These are phyloP conservation scores for Cyclotella kingstonii DNA, from an alignment of 108 stramenopile genomes.

Conservation along the genomic window DNA sequence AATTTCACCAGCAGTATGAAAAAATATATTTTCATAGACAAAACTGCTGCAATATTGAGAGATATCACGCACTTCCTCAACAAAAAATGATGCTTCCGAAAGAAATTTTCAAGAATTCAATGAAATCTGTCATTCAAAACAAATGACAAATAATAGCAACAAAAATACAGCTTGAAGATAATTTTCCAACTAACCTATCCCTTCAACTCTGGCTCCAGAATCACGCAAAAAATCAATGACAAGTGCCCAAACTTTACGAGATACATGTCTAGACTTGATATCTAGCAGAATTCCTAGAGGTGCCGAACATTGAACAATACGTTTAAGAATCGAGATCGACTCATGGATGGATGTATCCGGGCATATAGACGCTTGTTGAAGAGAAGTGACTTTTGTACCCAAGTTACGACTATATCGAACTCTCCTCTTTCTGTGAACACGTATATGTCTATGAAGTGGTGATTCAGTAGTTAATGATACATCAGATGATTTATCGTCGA, in stretches of 20 bases:
- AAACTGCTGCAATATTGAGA: slow-evolving; percentile 45
- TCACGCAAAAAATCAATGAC: slow-evolving; percentile 64
- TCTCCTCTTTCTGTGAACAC: slow-evolving; percentile 11
- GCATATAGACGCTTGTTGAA: slow-evolving; percentile 27
- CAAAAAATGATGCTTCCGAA: slow-evolving; percentile 63
- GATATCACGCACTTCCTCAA: slow-evolving; percentile 75
- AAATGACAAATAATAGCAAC: background rate
- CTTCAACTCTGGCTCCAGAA: slow-evolving; percentile 72
- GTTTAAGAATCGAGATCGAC: slow-evolving; percentile 52
- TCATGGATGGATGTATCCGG: slow-evolving; percentile 59
- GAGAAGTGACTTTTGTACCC: slow-evolving; percentile 38
- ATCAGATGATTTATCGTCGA: slow-evolving; percentile 33
- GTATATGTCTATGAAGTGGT: slow-evolving; percentile 22
- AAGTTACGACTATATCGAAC: slow-evolving; percentile 3
- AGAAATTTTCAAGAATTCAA: background rate
- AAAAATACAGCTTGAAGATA: background rate
- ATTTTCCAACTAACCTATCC: slow-evolving; percentile 15
- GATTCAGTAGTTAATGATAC: slow-evolving; percentile 19
- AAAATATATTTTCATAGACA: slow-evolving; percentile 72
- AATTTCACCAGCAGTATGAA: slow-evolving; percentile 81
- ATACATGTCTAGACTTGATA: slow-evolving; percentile 83
- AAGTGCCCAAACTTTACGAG: slow-evolving; percentile 67
- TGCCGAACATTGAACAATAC: slow-evolving; percentile 50
- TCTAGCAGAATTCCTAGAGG: slow-evolving; percentile 77
- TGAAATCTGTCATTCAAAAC: background rate